A percentile compares a stretch with the other conserved stretches of the same genome.
Conservation (phyloP, 2,329 filamentous ascomycete species). For the Neurospora crassa region DNA sequence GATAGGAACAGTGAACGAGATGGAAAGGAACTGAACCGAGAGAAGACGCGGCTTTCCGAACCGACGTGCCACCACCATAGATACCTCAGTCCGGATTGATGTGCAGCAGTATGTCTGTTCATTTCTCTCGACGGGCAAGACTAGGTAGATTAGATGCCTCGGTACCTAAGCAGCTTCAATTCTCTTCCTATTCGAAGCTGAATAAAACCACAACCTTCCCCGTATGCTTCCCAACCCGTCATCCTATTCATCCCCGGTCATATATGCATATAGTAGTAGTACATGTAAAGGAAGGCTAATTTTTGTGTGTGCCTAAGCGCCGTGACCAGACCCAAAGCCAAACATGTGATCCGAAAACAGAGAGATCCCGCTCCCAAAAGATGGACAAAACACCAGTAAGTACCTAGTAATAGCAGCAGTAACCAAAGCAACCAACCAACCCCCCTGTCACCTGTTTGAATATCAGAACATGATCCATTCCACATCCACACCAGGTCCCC, state of each 20-base stretch:
- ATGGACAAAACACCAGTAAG: not conserved
- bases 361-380: constrained; percentile 2
- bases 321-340: not conserved
- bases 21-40: not conserved
- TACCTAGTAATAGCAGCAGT: not conserved
- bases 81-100: not conserved
- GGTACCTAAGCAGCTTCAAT: not conserved
- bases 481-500: constrained; percentile 45
- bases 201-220: not conserved
- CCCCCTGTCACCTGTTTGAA: not conserved
- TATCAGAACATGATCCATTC: constrained; percentile 59
- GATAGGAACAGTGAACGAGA: not conserved
- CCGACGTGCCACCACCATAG: not conserved
- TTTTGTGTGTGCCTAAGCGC: not conserved
- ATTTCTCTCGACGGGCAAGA: not conserved
- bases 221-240: not conserved
- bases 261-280: not conserved
- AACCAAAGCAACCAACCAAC: not conserved
- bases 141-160: not conserved
- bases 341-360: not conserved
- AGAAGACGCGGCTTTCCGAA: not conserved
- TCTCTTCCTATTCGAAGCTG: not conserved
- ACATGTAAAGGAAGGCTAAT: not conserved
- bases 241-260: not conserved
- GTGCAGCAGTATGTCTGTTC: not conserved